Evolutionary conservation across 768 basidiomycete genomes (phyloP).

Genomic region (Suillus paluster): DNA sequence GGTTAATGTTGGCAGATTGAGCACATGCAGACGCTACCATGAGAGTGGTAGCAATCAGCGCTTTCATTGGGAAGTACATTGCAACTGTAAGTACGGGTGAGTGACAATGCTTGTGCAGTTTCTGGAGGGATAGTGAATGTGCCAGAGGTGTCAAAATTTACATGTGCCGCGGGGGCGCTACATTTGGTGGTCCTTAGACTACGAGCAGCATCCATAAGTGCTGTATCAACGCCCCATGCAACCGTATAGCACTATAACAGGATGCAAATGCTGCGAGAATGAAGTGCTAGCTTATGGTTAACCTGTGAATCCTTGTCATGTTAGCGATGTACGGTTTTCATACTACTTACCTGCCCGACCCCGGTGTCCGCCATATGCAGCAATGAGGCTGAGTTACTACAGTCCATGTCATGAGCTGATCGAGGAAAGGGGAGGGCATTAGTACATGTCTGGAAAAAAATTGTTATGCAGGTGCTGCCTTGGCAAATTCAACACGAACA

Average conservation of each 20-base stretch:
- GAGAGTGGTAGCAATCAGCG: background rate
- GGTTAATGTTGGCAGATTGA: constrained; percentile 6
- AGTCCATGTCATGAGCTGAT: no score
- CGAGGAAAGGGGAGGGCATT: no score
- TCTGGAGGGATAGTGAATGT: background rate
- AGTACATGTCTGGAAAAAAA: no score
- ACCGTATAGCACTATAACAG: background rate
- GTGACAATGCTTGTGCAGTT: no score
- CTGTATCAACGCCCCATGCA: background rate
- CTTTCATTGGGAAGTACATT: background rate
- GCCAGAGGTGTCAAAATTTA: background rate
- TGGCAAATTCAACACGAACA: no score
- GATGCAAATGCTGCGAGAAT: background rate
- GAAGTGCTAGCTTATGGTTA: background rate
- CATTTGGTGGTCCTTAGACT: background rate
- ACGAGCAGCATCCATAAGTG: background rate
- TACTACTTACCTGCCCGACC: background rate
- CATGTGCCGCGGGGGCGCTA: background rate
- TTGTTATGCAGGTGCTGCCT: no score
- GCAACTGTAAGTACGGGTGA: background rate
- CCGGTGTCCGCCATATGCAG: background rate
- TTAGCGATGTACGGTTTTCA: background rate
- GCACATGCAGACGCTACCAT: constrained; percentile 3
- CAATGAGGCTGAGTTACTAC: no score
- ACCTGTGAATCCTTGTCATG: no score